Evolutionary conservation across 2,329 filamentous ascomycete genomes (phyloP), one percentile per base, ranked within the genome.

Genomic region (Ascosphaera pollenicola): DNA sequence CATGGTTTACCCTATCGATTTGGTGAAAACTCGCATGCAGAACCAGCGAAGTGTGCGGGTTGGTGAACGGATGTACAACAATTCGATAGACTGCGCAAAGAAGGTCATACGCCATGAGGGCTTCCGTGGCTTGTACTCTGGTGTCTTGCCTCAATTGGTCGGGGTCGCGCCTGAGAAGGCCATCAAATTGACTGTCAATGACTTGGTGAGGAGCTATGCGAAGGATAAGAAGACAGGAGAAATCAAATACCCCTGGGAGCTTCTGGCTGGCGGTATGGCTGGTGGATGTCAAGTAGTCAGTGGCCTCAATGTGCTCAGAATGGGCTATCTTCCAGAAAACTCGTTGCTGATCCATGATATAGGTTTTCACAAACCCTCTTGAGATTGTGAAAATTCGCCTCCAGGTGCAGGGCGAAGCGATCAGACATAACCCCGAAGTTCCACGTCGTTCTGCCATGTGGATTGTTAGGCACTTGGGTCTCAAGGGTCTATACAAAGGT

Each of bases 321-420:
- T n/a, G n/a, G n/a, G n/a, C n/a, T n/a, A n/a, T n/a, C n/a, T n/a
- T n/a, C n/a, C n/a, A n/a, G n/a, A n/a, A n/a, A n/a, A n/a, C 21
- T 24, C 5, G 10, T 4, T 24, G 21, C 21, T 24, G 10, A 24
- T 24, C 10, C 21, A 24, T 24, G 5, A 24, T 24, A 24, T 31
- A 85, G 81, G 75, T 94, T 50, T 95, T 95, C 62, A 94, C 84
- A 48, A 98, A 95, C 59, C 89, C 89, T 18, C 74, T 98, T 15
- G 89, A 98, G 59, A 98, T 98, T 54, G 89, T 98, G 65, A 98
- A 98, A 68, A 98, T 98, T 55, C 80, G 89, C 47, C 74, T 98
- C 39, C 89, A 98, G 60, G 80, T 98, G 17, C 89, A 98, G 64
- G 89, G 89, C 43, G 89, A 98, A 61, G 75, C 94, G 34, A 78